A percentile compares a stretch with the other conserved stretches of the same genome.
These are phyloP conservation scores for Arthroderma sp. DNA, from an alignment of 2,329 filamentous ascomycete genomes.

Conservation along the genomic window DNA sequence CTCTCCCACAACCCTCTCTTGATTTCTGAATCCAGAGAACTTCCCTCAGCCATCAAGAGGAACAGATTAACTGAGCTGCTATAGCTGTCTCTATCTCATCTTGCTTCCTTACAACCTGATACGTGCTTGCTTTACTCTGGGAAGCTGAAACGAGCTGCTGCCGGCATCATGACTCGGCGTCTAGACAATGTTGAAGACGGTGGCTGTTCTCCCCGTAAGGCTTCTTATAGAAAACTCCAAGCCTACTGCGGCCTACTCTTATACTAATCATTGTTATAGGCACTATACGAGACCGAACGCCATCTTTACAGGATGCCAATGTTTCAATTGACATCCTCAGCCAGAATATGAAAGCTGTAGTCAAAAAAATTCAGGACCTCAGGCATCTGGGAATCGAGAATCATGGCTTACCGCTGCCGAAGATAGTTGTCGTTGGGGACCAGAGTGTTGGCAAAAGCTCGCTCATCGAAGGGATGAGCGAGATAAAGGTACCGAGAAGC, in stretches of 20 bases:
- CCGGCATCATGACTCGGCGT: no score
- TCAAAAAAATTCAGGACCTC: slow-evolving; percentile 43
- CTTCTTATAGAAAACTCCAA: neutral
- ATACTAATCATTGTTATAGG: slow-evolving; percentile 1
- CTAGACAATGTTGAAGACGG: neutral
- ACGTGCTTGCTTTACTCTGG: neutral
- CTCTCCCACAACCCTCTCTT: neutral
- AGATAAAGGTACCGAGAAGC: slow-evolving; percentile 58
- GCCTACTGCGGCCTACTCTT: neutral
- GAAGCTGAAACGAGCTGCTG: no score
- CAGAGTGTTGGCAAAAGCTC: slow-evolving; percentile 76
- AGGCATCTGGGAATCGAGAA: slow-evolving; percentile 62
- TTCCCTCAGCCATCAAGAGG: neutral
- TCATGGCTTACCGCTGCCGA: slow-evolving; percentile 55
- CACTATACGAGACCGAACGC: slow-evolving; percentile 7
- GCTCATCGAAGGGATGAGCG: slow-evolving; percentile 48
- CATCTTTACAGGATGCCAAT: neutral
- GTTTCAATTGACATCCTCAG: slow-evolving; percentile 22
- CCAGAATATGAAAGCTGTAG: slow-evolving; percentile 27
- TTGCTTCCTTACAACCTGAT: neutral
- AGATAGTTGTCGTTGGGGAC: slow-evolving; percentile 72
- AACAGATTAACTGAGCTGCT: neutral
- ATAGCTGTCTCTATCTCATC: neutral
- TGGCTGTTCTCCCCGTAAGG: neutral
- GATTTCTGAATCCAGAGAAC: neutral